These are phyloP conservation scores for Henningerozyma blattae DNA, from an alignment of 805 yeast species.

Conservation along the genomic window DNA sequence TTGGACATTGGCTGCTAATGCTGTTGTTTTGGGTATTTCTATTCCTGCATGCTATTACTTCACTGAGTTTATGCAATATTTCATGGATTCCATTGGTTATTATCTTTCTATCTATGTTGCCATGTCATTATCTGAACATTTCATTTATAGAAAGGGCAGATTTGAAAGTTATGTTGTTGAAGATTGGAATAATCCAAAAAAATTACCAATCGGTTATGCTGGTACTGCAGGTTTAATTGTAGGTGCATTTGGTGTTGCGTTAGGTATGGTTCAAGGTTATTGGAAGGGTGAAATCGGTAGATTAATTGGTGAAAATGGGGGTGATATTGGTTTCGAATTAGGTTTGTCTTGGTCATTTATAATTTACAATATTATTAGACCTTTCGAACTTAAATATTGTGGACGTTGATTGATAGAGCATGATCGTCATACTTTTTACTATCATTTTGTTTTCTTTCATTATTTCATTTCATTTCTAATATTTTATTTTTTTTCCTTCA, in stretches of 20 bases:
- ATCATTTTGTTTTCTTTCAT: too few species aligned
- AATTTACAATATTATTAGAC: conserved; percentile 45
- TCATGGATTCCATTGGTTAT: conserved; percentile 87
- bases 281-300: conserved; percentile 59
- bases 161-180: conserved; percentile 49
- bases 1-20: conserved; percentile 74
- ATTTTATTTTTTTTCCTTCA: too few species aligned
- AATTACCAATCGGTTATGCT: conserved; percentile 67
- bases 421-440: too few species aligned
- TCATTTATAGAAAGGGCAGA: conserved; percentile 53
- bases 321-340: conserved; percentile 80
- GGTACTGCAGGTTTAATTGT: conserved; percentile 68
- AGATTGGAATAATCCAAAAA: conserved; percentile 43
- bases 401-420: conserved; percentile 29
- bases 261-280: conserved; percentile 86
- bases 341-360: conserved; percentile 56
- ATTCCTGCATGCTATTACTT: conserved; percentile 80
- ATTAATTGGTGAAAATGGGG: conserved; percentile 56
- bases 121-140: conserved; percentile 70
- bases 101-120: conserved; percentile 79
- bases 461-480: too few species aligned
- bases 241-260: conserved; percentile 75
- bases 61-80: conserved; percentile 61
- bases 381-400: conserved; percentile 52
- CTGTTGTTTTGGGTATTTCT: conserved; percentile 69